These are phyloP conservation scores for Sporothrix globosa DNA, from an alignment of 2,329 filamentous ascomycete species.

Conservation along the genomic window DNA sequence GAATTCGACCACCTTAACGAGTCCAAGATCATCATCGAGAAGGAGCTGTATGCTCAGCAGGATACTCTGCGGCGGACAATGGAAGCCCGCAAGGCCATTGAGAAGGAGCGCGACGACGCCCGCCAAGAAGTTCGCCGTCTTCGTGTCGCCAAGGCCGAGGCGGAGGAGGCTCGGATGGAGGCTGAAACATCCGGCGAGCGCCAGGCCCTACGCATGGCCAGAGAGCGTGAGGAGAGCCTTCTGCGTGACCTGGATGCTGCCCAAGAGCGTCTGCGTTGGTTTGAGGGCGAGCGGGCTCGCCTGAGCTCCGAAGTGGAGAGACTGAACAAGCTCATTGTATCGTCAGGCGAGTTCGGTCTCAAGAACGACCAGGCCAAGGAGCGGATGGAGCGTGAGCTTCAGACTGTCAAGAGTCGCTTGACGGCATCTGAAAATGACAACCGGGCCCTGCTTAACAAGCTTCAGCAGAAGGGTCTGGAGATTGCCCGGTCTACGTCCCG, in stretches of 20 bases:
- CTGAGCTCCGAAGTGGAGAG: conserved; percentile 81
- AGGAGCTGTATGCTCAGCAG: conserved; percentile 94
- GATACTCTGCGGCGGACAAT: conserved; percentile 85
- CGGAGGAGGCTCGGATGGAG: conserved; percentile 82
- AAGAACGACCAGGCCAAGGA: conserved; percentile 95
- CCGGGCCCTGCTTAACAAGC: conserved; percentile 88
- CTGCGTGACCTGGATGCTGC: conserved; percentile 80
- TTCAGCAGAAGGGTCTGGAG: conserved; percentile 96
- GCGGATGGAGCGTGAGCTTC: conserved; percentile 84
- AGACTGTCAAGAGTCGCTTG: conserved; percentile 86
- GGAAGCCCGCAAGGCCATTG: conserved; percentile 76
- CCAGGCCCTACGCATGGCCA: conserved; percentile 73
- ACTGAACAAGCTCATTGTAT: conserved; percentile 82
- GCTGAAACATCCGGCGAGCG: conserved; percentile 81
- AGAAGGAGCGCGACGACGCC: conserved; percentile 86
- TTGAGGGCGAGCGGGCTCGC: conserved; percentile 76
- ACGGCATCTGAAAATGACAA: conserved; percentile 96
- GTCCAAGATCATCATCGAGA: conserved; percentile 95
- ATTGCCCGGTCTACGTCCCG: conserved; percentile 88
- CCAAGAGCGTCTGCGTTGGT: conserved; percentile 73
- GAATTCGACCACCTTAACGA: conserved; percentile 88
- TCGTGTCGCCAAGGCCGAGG: conserved; percentile 78
- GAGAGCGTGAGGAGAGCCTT: conserved; percentile 77
- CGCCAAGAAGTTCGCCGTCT: conserved; percentile 82
- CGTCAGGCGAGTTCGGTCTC: conserved; percentile 85